Percentiles rank a stretch among this genome's conserved stretches.
phyloP scores from a whole-genome alignment of 129 eudicot species.

The Artemisia annua region DNA sequence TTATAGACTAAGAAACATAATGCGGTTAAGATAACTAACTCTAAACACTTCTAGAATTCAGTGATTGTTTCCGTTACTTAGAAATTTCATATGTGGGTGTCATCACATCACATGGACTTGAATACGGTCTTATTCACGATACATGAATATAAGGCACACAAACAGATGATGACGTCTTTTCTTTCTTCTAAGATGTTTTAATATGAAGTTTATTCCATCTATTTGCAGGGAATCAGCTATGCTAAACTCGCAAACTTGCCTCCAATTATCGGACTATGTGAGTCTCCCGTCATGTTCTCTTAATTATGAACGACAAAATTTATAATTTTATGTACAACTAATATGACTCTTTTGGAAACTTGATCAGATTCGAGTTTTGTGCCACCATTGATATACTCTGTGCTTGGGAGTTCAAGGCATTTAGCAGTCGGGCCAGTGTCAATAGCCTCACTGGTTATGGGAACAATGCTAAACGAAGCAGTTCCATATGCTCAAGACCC shows the following conservation, averaged over 20 bases:
- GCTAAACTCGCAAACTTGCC: slow-evolving; percentile 99
- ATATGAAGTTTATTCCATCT: neutral
- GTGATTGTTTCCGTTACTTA: neutral
- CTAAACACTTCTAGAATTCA: neutral
- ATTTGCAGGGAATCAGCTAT: slow-evolving; percentile 89
- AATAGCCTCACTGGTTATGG: slow-evolving; percentile 97
- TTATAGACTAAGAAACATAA: too few species aligned
- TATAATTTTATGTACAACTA: neutral
- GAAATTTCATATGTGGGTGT: neutral
- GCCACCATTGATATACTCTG: slow-evolving; percentile 92
- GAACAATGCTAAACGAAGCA: slow-evolving; percentile 84
- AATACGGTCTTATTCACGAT: too few species aligned
- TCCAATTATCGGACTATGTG: slow-evolving; percentile 92
- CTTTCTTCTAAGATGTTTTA: too few species aligned
- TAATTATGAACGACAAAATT: too few species aligned
- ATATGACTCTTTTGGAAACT: slow-evolving; percentile 9
- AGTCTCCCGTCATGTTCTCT: slow-evolving; percentile 25
- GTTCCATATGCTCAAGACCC: slow-evolving; percentile 64
- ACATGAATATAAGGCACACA: too few species aligned
- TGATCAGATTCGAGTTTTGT: slow-evolving; percentile 92
- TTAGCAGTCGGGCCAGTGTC: slow-evolving; percentile 97
- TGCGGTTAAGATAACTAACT: too few species aligned
- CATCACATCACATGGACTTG: neutral
- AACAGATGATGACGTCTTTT: too few species aligned
- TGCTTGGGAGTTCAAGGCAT: slow-evolving; percentile 93